phyloP scores from a whole-genome alignment of 1,284 basidiomycete species.

The Sanguinoderma infundibulare region DNA sequence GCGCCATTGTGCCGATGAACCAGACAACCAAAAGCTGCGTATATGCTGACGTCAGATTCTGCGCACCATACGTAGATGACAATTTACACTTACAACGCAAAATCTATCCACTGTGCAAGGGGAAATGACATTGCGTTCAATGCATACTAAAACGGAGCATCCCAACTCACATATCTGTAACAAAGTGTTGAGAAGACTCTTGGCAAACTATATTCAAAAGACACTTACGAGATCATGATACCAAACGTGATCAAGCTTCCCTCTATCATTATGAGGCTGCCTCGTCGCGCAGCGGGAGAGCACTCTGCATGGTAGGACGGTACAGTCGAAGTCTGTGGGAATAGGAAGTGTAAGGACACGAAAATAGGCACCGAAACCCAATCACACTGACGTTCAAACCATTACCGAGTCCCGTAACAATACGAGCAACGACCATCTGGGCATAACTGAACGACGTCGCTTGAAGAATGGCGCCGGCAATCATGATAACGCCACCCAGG shows the following conservation, averaged over 20 bases:
- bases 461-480: constrained; percentile 66
- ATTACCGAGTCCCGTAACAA: constrained; percentile 69
- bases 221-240: constrained; percentile 67
- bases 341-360: neutral
- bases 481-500: constrained; percentile 60
- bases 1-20: constrained; percentile 67
- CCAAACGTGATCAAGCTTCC: constrained; percentile 73
- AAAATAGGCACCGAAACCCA: neutral
- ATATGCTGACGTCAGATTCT: constrained; percentile 1
- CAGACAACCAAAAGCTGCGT: constrained; percentile 53
- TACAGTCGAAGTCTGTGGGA: constrained; percentile 59
- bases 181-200: constrained; percentile 26
- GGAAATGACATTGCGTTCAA: neutral
- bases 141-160: neutral
- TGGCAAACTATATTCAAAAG: constrained; percentile 37
- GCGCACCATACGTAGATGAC: neutral
- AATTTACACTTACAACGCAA: constrained; percentile 49
- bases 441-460: constrained; percentile 56
- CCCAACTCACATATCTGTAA: constrained; percentile 36
- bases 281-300: constrained; percentile 61
- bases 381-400: constrained; percentile 58
- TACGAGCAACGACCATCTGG: constrained; percentile 64
- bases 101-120: constrained; percentile 62
- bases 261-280: constrained; percentile 72
- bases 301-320: constrained; percentile 71